Base-by-base conservation (phyloP, 202 grass and related monocot genomes). In the Panicum hallii region DNA sequence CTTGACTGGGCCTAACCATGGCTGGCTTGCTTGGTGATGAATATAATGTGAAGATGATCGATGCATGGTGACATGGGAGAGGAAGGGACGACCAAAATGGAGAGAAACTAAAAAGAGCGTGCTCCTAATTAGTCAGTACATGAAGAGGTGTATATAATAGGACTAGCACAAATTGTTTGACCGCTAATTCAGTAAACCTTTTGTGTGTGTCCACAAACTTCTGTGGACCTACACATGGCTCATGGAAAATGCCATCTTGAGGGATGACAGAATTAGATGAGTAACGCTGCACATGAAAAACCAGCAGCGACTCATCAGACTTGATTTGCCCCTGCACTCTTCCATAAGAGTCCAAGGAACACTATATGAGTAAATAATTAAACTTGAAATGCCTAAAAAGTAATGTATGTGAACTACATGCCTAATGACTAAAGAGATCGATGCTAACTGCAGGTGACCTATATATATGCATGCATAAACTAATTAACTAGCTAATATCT, bases 241-340 rank as follows among this genome's bases (percentile, higher is more conserved):
- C 36, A 70, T 64, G 72, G 72, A 85, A 81, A 70, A 77, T 56
- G 40, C 3, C 75, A 44, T 53, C 60, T 28, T 63, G 14, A 36
- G 34, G n/a, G 28, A 36, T 23, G 52, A 53, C 75, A 72, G 0
- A 40, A 19, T 74, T 54, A 43, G 56, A 20, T 11, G 72, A 79
- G 43, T 50, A 26, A 84, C 38, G 46, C 89, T 77, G 89, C 89
- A 14, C 79, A 77, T 81, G 81, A 87, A 90, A 90, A 90, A 77
- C 17, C 68, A 77, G 85, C 89, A 87, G 85, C 82, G 2, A 85
- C 70, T 89, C 62, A 52, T 40, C 43, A 13, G 60, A 81, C 84
- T 75, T 68, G 17, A 60, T 53, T 75, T 47, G 55, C 17, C 70
- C 75, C 12, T 66, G 76, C 28, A 72, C 70, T 84, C 85, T 84